These are phyloP conservation scores for Podospora pseudopauciseta DNA, from an alignment of 495 filamentous ascomycete species.

Conservation along the genomic window DNA sequence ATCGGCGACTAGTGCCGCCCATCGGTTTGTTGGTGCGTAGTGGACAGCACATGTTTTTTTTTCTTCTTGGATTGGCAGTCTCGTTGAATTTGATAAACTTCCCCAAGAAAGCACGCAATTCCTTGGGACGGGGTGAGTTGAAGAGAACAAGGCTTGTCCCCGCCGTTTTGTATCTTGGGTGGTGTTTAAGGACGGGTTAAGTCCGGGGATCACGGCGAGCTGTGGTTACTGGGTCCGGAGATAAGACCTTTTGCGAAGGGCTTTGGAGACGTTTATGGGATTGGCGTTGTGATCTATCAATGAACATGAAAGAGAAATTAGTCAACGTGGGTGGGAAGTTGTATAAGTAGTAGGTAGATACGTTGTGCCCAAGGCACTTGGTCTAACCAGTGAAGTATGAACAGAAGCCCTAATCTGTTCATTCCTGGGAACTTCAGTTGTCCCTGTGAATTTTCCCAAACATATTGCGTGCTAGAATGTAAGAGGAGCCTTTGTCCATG, in stretches of 20 bases:
- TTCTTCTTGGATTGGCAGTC: no score
- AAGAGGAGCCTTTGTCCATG: not conserved
- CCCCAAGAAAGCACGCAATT: not conserved
- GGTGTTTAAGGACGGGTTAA: not conserved
- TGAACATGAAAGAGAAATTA: no score
- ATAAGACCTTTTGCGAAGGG: no score
- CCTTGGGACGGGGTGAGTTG: not conserved
- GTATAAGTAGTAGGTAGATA: no score
- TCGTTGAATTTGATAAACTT: not conserved
- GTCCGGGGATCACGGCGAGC: not conserved
- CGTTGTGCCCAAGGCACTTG: no score
- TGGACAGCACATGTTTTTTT: not conserved
- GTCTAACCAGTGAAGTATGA: not conserved
- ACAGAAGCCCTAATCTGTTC: not conserved
- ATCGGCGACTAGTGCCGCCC: not conserved
- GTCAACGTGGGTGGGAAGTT: no score
- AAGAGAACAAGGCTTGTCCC: not conserved
- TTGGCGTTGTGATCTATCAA: no score
- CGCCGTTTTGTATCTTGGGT: not conserved
- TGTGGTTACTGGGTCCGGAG: no score
- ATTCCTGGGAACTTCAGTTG: not conserved
- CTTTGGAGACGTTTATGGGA: no score
- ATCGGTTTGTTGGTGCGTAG: conserved; percentile 19
- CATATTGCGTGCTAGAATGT: not conserved
- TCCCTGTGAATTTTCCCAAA: not conserved